A percentile compares a stretch with the other conserved stretches of the same genome.
Evolutionary conservation across 2,329 filamentous ascomycete species (phyloP).

Genomic region (Parafenestella ontariensis): DNA sequence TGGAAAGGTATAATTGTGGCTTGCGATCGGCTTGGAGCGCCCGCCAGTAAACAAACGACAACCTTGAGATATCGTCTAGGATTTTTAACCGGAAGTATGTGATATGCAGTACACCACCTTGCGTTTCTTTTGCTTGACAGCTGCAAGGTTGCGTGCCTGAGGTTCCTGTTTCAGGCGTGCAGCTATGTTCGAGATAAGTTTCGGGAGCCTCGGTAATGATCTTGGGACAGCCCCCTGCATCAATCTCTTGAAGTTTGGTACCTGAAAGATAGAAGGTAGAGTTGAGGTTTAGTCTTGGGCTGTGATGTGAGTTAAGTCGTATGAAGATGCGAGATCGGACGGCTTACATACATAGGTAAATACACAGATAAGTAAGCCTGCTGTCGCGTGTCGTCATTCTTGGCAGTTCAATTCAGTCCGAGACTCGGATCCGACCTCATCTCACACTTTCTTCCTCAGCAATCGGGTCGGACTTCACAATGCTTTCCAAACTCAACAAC

Average conservation of each 20-base stretch:
- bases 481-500: neutral
- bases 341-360: neutral
- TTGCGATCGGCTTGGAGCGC: neutral
- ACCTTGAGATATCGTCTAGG: neutral
- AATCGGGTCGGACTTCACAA: neutral
- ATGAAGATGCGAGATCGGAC: neutral
- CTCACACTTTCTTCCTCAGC: neutral
- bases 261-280: neutral
- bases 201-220: constrained; percentile 1
- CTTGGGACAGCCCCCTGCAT: neutral
- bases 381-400: neutral
- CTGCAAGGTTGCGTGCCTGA: neutral
- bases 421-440: neutral
- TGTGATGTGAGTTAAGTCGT: neutral
- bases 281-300: neutral
- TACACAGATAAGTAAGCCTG: neutral
- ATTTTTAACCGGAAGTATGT: constrained; percentile 1
- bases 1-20: neutral
- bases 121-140: neutral
- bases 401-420: neutral
- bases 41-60: neutral
- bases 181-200: constrained; percentile 14
- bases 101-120: constrained; percentile 1
- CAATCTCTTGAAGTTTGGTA: neutral
- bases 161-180: constrained; percentile 14